Evolutionary conservation across 768 basidiomycete species (phyloP), one percentile per base, ranked within the genome.

Genomic region (Kwoniella dejecticola): DNA sequence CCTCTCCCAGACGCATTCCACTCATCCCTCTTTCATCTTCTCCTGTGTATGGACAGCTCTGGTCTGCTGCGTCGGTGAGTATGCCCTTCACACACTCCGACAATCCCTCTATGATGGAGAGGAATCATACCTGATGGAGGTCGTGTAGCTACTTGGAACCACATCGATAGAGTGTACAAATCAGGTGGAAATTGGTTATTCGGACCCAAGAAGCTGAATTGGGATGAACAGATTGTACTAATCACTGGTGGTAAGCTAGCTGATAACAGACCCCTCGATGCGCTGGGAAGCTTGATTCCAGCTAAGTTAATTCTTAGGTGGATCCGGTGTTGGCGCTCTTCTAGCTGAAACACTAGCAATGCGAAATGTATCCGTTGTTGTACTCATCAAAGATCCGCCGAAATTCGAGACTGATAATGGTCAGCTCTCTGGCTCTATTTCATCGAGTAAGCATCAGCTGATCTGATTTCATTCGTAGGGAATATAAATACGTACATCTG

Each of bases 171-270:
- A 47, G 90, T 70, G 87, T 89, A 76, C 86, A 81, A 65, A 73
- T 87, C 21, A 0, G 46, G 56, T 47, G 45, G 56, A n/a, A 48
- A 24, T 29, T 77, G 64, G 65, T 46, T 91, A 23, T 86, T 85
- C 61, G 82, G 83, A 0, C 85, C 87, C 2, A 75, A 80, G 13
- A 83, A 80, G 36, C 77, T 92, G 27, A 86, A 92, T 67, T 97
- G 94, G 95, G 84, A 84, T 45, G 86, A 92, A 46, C 90, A 97
- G 79, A 85, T 95, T 57, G 87, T 97, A 4, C 82, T 97, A 38
- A 83, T 98, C 58, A 97, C 95, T 6, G 95, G 95, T 53, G 94
- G 92, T 89, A 61, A 47, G 84, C 71, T 31, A 4, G 12, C 10
- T n/a, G n/a, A n/a, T n/a, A n/a, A n/a, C n/a, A n/a, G n/a, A n/a